Evolutionary conservation across 2,329 filamentous ascomycete species (phyloP), one percentile per base, ranked within the genome.

Genomic region (Trichoderma pleuroti): DNA sequence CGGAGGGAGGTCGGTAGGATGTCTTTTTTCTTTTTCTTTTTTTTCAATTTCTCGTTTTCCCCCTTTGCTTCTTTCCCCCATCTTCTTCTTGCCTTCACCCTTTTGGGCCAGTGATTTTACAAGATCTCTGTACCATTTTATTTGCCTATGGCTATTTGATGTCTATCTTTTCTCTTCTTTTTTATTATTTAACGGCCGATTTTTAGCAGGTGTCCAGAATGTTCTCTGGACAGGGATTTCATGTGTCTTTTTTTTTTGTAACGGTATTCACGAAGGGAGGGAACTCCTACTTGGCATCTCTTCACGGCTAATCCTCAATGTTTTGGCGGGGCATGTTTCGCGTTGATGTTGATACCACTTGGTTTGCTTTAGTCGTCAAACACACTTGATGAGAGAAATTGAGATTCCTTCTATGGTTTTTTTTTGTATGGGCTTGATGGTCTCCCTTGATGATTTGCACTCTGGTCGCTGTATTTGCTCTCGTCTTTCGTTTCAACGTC

Each of bases 1-100:
- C 80, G 74, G 72, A 72, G 63, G 65, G 65, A 68, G 54, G 30
- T 60, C 52, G 65, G 65, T 76, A 74, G 60, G 73, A 66, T 66
- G 57, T 61, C 24, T 54, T 52, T 28, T 49, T 14, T 26, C 18
- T 59, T 26, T 28, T 21, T 39, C 59, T 18, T n/a, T 32, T 42
- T 68, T 4, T 63, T 21, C n/a, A 28, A n/a, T n/a, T n/a, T n/a
- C 28, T 59, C n/a, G 18, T 56, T 34, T n/a, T 36, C 14, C 30
- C 16, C 57, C 18, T 63, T 66, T 26, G 21, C 42, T 64, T 64
- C n/a, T 64, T 32, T 34, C 16, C 1, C n/a, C 36, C 28, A 4
- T 24, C 24, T 42, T 56, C 16, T 62, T 26, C 18, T n/a, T 30
- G 21, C n/a, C 52, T 69, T 24, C 42, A 49, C 42, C 42, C 36